Base-by-base conservation (phyloP, 148 eudicot species). In the Cornus kousa region DNA sequence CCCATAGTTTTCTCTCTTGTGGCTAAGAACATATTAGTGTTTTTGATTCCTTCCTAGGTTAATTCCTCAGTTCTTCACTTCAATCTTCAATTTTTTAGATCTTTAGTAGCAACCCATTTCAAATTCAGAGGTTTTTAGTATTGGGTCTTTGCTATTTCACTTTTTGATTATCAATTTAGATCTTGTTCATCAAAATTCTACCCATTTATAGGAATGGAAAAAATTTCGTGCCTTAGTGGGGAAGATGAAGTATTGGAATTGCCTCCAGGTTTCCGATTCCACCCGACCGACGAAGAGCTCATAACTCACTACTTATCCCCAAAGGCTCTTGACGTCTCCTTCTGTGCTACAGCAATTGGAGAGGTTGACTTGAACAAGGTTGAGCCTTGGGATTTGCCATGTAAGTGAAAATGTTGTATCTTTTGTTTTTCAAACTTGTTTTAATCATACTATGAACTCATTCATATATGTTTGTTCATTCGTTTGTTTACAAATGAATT, bases 331-430 rank as follows among this genome's bases (percentile, higher is more conserved):
- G 83, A 91, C 40, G 77, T 40, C 79, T 80, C 48, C 71, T 93
- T 91, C 78, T 69, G 17, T 2, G 78, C 97, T 0, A 69, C 48
- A 57, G 97, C 96, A 0, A 90, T 95, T 17, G 96, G 96, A 20
- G 97, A 93, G 16, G 97, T 89, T 7, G 98, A 95, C 83, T 82
- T 95, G 60, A 93, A 95, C 79, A 93, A 89, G 89, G 92, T 90
- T 59, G 98, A 95, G 78, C 97, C 98, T 11, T 95, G 98, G 98
- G 97, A 95, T 70, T 89, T 95, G 43, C 97, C 98, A 62, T 80
- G 98, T 95, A 82, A 92, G 98, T 76, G 28, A 28, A 28, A 28
- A 28, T 28, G 37, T 35, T 62, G 6, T 65, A 22, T 39, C 53
- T 39, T 74, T 12, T 57, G 20, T 48, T 48, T 48, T 48, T 48